Evolutionary conservation across 2,329 filamentous ascomycete genomes (phyloP), one percentile per base, ranked within the genome.

Genomic region (Oidium heveae): DNA sequence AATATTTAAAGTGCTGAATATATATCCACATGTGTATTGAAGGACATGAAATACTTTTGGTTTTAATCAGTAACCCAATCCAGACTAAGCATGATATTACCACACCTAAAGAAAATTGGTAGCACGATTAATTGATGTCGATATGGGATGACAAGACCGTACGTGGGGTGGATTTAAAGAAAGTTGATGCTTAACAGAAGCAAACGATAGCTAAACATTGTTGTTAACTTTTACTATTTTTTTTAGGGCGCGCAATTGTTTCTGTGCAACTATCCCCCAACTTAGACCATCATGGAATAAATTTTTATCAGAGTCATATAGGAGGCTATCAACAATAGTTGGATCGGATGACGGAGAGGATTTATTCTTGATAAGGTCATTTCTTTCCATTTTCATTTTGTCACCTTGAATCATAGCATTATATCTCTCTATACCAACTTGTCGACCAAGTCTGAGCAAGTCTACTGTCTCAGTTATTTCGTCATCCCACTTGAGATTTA

Each of bases 381-480:
- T n/a, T 16, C 4, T 39, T 39, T 16, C n/a, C n/a, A 16, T 39
- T n/a, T 16, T 39, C 37, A 39, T 39, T 9, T 39, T 39, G 12
- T 39, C 37, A 24, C 51, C 51, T 32, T 41, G 33, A 32, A 53
- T 37, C 18, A 53, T 39, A 13, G 55, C 56, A 12, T 60, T 41
- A 43, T 59, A 59, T 36, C 56, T 61, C 43, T 61, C 54, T 20
- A 61, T 51, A 2, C 58, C 60, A 37, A 60, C 55, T n/a, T 52
- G 47, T 34, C 56, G 54, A n/a, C 62, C 62, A 36, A 57, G 44
- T 1, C 46, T 47, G 32, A 63, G 54, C 1, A 62, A n/a, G 0
- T 57, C 53, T 8, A 39, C 46, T 5, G 54, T 46, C 4, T 50
- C 54, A 6, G 51, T 51, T 32, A 58, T 56, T 18, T 62, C 57